Conservation (phyloP, 1,139 yeast species). For the Pichia sp. region DNA sequence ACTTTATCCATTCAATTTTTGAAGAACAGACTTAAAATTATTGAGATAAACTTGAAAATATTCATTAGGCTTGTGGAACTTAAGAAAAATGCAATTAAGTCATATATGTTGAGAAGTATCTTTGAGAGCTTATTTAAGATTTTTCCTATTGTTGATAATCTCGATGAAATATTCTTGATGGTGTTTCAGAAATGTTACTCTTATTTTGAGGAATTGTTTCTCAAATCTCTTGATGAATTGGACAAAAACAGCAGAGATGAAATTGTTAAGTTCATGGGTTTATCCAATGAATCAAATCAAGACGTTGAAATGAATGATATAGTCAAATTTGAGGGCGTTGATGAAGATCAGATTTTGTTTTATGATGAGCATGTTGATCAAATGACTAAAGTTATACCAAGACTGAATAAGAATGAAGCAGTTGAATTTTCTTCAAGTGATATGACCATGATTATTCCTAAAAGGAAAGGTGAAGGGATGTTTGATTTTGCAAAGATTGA, state of each 20-base stretch:
- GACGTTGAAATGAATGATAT: not conserved
- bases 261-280: slow-evolving; percentile 4
- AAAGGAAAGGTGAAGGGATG: slow-evolving; percentile 3
- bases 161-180: slow-evolving; percentile 1
- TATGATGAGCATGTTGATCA: slow-evolving; percentile 20
- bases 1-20: slow-evolving; percentile 23
- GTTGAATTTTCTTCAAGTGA: slow-evolving; percentile 12
- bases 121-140: slow-evolving; percentile 18
- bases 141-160: slow-evolving; percentile 2
- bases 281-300: not conserved
- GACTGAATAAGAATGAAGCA: not conserved
- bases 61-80: slow-evolving; percentile 9
- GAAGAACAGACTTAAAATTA: slow-evolving; percentile 17
- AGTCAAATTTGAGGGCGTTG: not conserved
- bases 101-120: slow-evolving; percentile 14
- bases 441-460: slow-evolving; percentile 27
- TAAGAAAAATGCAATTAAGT: slow-evolving; percentile 9
- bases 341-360: slow-evolving; percentile 4
- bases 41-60: slow-evolving; percentile 16
- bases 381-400: slow-evolving; percentile 20
- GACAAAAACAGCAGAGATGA: slow-evolving; percentile 7
- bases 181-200: slow-evolving; percentile 7
- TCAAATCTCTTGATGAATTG: slow-evolving; percentile 11
- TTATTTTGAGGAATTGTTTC: slow-evolving; percentile 11
- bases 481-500: slow-evolving; percentile 13